Evolutionary conservation across 1,139 yeast species (phyloP), one percentile per base, ranked within the genome.

Genomic region (Candida sp.): DNA sequence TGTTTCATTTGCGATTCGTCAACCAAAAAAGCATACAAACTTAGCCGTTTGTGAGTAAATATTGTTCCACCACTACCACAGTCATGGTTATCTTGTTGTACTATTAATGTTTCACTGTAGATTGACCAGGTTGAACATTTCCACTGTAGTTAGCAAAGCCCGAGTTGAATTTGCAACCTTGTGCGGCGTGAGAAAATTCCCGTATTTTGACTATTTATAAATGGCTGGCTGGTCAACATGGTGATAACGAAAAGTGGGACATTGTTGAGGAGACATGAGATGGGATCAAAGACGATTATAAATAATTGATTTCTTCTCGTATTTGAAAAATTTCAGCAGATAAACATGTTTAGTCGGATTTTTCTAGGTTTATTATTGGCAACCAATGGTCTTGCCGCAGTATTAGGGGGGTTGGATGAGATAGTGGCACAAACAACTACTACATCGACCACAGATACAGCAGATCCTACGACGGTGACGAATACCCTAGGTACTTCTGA

Each of bases 371-470:
- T 37, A 15, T 29, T 37, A 29, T 15, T 37, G 30, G 15, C 21
- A 12, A 21, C 37, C 4, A 27, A 8, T 7, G 22, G 29, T 6
- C 22, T 22, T 15, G 39, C 34, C 9, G 6, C n/a, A 5, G 30
- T 15, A 11, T 30, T 37, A 4, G 39, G 39, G 5, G 39, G 39
- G 3, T 19, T 37, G 15, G 39, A 25, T 11, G 39, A 29, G 6
- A 12, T 11, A 23, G 21, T 19, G 11, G 40, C 39, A 15, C 29
- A 36, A 8, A 34, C 42, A 27, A 33, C 36, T 19, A 36, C 30
- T 9, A 23, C 40, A 12, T n/a, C n/a, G n/a, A n/a, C n/a, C n/a
- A 22, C 39, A 4, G 27, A 29, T 15, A 43, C 40, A 7, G 42
- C 41, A 1, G 35, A 41, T 22, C 27, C 40, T 4, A 41, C 22